Evolutionary conservation across 805 yeast species (phyloP).

Genomic region (Ogataea pini): DNA sequence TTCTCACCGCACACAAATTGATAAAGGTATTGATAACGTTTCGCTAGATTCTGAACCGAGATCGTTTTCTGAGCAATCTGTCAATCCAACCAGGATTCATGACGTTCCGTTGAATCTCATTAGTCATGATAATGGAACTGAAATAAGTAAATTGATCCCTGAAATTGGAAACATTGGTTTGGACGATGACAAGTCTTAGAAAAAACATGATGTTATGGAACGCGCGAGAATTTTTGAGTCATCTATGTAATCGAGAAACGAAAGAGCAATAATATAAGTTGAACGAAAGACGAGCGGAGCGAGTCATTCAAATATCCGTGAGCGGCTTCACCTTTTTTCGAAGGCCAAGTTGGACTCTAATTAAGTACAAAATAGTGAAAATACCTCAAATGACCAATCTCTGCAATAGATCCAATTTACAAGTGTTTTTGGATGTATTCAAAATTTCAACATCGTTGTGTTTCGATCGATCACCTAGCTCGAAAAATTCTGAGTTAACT

Average conservation of each 20-base stretch:
- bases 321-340: no score
- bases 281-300: not conserved
- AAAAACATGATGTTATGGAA: not conserved
- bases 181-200: conserved; percentile 3
- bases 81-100: conserved; percentile 12
- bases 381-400: conserved; percentile 9
- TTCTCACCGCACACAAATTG: not conserved
- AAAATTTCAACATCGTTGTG: conserved; percentile 9
- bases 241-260: conserved; percentile 2
- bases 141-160: conserved; percentile 15
- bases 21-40: conserved; percentile 4
- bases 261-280: not conserved
- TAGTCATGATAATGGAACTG: conserved; percentile 12
- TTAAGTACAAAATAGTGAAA: no score
- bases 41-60: conserved; percentile 8
- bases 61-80: not conserved
- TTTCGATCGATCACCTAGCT: not conserved
- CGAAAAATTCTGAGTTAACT: conserved; percentile 8
- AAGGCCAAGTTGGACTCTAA: no score
- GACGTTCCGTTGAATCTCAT: conserved; percentile 17
- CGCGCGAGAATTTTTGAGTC: not conserved
- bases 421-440: conserved; percentile 2
- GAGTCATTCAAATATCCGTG: no score
- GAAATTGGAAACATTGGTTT: conserved; percentile 11
- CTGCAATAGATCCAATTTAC: conserved; percentile 11